Percentiles rank a stretch among this genome's conserved stretches.
Evolutionary conservation across 768 basidiomycete species (phyloP).

Genomic region (Leccinum rimulosum): DNA sequence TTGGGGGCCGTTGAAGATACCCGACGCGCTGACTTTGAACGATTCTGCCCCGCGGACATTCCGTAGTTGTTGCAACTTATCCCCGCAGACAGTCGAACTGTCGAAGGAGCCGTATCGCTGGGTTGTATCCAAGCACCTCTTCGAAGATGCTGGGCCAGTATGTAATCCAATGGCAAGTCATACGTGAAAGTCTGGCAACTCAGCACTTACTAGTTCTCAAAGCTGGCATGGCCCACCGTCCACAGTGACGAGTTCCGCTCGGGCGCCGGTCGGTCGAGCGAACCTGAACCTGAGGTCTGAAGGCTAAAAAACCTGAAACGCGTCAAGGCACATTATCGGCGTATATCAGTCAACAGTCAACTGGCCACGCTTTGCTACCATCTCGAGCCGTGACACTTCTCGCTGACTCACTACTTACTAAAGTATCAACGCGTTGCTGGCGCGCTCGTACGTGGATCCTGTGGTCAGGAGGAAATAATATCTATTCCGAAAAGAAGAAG

Average conservation of each 20-base stretch:
- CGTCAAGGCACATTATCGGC: neutral
- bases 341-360: neutral
- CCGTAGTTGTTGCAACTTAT: neutral
- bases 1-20: neutral
- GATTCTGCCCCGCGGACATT: slow-evolving; percentile 1
- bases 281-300: neutral
- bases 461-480: neutral
- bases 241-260: neutral
- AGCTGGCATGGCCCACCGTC: neutral
- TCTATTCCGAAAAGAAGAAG: neutral
- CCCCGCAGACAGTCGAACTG: neutral
- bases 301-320: slow-evolving; percentile 1
- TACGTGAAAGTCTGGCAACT: neutral
- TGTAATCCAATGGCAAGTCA: neutral
- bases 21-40: neutral
- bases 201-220: neutral
- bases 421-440: neutral
- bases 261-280: neutral
- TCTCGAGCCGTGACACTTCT: neutral
- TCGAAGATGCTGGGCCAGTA: neutral
- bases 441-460: neutral
- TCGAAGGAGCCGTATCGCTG: neutral
- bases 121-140: neutral
- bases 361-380: neutral
- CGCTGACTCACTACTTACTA: neutral